Base-by-base conservation (phyloP, 805 yeast species). In the Vanderwaltozyma polyspora region DNA sequence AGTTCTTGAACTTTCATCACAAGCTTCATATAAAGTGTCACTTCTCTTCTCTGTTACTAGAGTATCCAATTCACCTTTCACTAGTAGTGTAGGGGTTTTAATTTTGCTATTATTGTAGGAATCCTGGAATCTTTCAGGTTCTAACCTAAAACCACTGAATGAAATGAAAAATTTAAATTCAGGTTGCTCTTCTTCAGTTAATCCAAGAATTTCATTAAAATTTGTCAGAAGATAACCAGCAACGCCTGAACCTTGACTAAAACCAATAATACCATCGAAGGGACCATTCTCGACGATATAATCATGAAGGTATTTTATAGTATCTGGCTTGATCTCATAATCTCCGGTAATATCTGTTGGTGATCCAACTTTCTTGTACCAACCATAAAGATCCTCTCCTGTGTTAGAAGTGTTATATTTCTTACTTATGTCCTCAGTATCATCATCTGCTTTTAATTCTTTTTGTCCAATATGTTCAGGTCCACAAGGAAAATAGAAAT, bases 211-310 rank as follows among this genome's bases (percentile, higher is more conserved):
- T 41, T 31, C 63, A 59, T 75, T 70, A 24, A 70, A 62, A 38
- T 72, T 67, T 30, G 79, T 66, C 17, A 79, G 52, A 11, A 82
- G 55, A 5, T 82, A 50, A 2, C 67, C 94, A 1, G 79, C 76
- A 17, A 87, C 57, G 0, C 87, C 93, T 3, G 94, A 93, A 33
- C 98, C 98, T 59, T 91, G 97, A 18, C 93, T 79, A 50, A 89
- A 89, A 1, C 95, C 96, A 28, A 89, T 55, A 6, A 89, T 53
- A 2, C 96, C 98, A 6, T 76, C 80, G 42, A 84, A 76, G 0
- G 94, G 94, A 0, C 79, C 80, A 28, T 77, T 71, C 32, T 68
- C 66, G 8, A 67, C 53, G 7, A 79, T 54, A 36, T 70, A 74
- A 17, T 66, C 52, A 14, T 52, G 60, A 32, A 66, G 60, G 36